phyloP scores from a whole-genome alignment of 2,329 filamentous ascomycete genomes.

The Penicillium sp. region DNA sequence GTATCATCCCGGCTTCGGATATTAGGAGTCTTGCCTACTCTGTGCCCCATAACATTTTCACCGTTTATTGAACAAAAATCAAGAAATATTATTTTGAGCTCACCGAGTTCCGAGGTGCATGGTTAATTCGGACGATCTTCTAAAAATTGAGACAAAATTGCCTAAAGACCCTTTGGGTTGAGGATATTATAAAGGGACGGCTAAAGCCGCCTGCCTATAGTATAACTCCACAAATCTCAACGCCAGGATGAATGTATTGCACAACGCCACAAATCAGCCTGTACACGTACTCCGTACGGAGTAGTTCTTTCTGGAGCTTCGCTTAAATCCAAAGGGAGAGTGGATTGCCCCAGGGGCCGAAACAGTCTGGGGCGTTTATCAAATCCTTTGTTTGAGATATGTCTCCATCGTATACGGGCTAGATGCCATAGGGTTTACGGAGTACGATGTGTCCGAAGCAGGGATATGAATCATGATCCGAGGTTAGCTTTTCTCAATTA shows the following conservation, averaged over 20 bases:
- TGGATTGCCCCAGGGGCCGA: constrained; percentile 7
- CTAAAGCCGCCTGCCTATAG: background rate
- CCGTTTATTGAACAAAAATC: background rate
- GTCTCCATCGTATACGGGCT: background rate
- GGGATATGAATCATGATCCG: constrained; percentile 1
- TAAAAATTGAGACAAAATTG: background rate
- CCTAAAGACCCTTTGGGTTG: background rate
- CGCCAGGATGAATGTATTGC: background rate
- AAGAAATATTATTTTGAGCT: background rate
- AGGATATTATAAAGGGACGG: background rate
- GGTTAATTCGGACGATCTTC: background rate
- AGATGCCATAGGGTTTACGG: background rate
- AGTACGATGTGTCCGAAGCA: background rate
- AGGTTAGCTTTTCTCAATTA: background rate
- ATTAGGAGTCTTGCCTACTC: background rate
- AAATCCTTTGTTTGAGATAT: constrained; percentile 2
- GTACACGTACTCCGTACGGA: no score
- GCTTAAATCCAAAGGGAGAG: background rate
- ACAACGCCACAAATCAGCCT: background rate
- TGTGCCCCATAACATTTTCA: background rate
- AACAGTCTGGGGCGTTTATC: constrained; percentile 6
- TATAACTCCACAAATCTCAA: background rate
- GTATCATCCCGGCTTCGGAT: background rate
- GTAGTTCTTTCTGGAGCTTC: background rate
- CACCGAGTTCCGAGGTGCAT: background rate